A percentile compares a stretch with the other conserved stretches of the same genome.
Conservation (phyloP, 768 basidiomycete species). For the Trametes meyenii region DNA sequence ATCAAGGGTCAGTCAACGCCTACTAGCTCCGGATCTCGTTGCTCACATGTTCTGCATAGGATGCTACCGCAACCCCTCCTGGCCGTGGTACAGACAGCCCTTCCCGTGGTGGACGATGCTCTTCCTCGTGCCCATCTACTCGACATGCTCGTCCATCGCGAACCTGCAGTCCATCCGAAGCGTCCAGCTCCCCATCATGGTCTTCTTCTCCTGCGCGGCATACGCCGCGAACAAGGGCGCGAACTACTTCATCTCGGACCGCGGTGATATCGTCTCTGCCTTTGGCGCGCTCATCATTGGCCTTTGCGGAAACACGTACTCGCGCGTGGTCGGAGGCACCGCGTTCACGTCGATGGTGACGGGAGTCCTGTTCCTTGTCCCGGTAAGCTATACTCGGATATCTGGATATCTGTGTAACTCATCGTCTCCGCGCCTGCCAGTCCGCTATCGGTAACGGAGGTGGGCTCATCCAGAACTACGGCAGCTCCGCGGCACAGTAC, state of each 20-base stretch:
- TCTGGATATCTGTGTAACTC: background rate
- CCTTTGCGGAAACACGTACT: conserved; percentile 80
- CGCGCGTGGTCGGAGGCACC: conserved; percentile 72
- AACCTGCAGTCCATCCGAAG: conserved; percentile 76
- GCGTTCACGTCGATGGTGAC: conserved; percentile 93
- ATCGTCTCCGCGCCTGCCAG: conserved; percentile 37
- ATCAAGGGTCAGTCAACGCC: conserved; percentile 30
- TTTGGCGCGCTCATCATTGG: conserved; percentile 80
- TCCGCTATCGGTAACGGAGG: conserved; percentile 79
- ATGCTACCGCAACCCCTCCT: conserved; percentile 71
- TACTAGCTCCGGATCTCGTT: background rate
- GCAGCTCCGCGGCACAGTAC: conserved; percentile 66
- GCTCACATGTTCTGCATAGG: conserved; percentile 42
- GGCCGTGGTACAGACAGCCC: conserved; percentile 78
- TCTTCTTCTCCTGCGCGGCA: conserved; percentile 73
- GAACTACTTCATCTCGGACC: conserved; percentile 61
- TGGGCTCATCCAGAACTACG: conserved; percentile 63
- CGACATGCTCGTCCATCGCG: conserved; percentile 70
- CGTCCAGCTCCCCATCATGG: conserved; percentile 76
- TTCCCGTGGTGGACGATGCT: conserved; percentile 84
- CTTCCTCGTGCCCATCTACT: conserved; percentile 75
- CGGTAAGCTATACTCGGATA: conserved; percentile 51
- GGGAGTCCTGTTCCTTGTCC: conserved; percentile 88
- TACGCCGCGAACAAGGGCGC: conserved; percentile 72
- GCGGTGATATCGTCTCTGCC: conserved; percentile 76